phyloP scores from a whole-genome alignment of 352 stramenopile genomes.

The Phytophthora hibernalis region DNA sequence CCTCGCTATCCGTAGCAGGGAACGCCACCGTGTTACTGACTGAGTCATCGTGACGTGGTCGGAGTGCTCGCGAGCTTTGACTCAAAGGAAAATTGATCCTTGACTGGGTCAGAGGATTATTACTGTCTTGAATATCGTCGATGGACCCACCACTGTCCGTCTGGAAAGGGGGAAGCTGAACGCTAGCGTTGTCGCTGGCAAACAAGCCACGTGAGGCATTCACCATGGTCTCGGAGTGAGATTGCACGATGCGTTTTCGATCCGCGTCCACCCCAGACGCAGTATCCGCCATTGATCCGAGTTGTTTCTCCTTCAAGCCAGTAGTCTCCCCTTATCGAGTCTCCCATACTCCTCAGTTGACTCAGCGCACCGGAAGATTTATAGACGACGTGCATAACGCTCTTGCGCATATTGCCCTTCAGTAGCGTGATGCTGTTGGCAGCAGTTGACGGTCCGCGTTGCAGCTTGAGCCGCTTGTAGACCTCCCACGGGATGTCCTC shows the following conservation, averaged over 20 bases:
- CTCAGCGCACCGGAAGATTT: conserved; percentile 25
- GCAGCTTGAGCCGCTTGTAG: conserved; percentile 79
- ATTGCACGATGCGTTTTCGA: conserved; percentile 35
- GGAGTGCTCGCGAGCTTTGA: conserved; percentile 9
- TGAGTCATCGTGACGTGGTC: conserved; percentile 9
- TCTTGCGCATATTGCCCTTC: conserved; percentile 71
- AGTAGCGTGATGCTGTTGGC: conserved; percentile 68
- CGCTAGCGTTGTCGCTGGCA: background rate
- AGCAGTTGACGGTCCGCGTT: conserved; percentile 65
- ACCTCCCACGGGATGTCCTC: conserved; percentile 82
- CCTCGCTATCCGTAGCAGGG: conserved; percentile 4
- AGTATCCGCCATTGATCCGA: conserved; percentile 2
- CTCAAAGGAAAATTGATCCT: conserved; percentile 14
- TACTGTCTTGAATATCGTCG: conserved; percentile 6
- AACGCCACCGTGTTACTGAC: conserved; percentile 3
- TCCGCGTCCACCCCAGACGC: conserved; percentile 10
- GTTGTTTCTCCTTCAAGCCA: conserved; percentile 2
- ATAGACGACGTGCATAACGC: conserved; percentile 49
- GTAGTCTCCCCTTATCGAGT: conserved; percentile 5
- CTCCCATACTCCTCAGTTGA: conserved; percentile 10
- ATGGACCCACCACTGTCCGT: background rate
- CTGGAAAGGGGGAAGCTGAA: conserved; percentile 4
- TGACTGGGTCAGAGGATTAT: conserved; percentile 14
- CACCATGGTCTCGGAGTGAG: conserved; percentile 62
- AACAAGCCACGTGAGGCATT: conserved; percentile 8